Percentiles rank a stretch among this genome's conserved stretches.
Evolutionary conservation across 306 rosid species (phyloP).

Genomic region (Vicia villosa): DNA sequence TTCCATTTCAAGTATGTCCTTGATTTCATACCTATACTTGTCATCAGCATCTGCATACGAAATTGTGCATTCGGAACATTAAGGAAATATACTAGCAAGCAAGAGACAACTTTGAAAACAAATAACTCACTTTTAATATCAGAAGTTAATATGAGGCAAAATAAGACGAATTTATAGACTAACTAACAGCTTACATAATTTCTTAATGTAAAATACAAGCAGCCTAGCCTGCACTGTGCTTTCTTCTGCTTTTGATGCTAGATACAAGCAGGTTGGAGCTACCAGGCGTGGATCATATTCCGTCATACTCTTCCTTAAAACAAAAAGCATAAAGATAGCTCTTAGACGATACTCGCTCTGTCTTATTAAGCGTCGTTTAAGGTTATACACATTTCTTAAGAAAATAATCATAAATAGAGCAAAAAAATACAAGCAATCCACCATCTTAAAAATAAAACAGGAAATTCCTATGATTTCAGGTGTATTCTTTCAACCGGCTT

Average conservation of each 20-base stretch:
- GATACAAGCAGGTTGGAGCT: conserved; percentile 90
- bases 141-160: conserved; percentile 13
- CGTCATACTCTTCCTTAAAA: conserved; percentile 78
- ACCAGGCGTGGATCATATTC: conserved; percentile 95
- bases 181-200: conserved; percentile 51
- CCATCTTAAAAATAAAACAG: conserved; percentile 22
- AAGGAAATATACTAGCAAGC: conserved; percentile 16
- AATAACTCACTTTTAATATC: conserved; percentile 31
- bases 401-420: conserved; percentile 4
- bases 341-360: not conserved
- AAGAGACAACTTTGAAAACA: conserved; percentile 21
- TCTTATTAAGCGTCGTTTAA: no score
- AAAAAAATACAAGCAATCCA: conserved; percentile 3
- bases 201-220: conserved; percentile 75
- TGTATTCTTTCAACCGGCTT: conserved; percentile 3
- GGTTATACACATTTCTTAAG: no score
- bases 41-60: conserved; percentile 76
- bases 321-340: not conserved
- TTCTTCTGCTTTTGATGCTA: conserved; percentile 96
- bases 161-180: not conserved
- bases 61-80: conserved; percentile 32
- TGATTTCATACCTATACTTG: conserved; percentile 78
- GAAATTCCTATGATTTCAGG: conserved; percentile 22
- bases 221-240: conserved; percentile 89
- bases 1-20: conserved; percentile 97